Evolutionary conservation across 352 stramenopile genomes (phyloP).

Genomic region (Phytophthora litchii): DNA sequence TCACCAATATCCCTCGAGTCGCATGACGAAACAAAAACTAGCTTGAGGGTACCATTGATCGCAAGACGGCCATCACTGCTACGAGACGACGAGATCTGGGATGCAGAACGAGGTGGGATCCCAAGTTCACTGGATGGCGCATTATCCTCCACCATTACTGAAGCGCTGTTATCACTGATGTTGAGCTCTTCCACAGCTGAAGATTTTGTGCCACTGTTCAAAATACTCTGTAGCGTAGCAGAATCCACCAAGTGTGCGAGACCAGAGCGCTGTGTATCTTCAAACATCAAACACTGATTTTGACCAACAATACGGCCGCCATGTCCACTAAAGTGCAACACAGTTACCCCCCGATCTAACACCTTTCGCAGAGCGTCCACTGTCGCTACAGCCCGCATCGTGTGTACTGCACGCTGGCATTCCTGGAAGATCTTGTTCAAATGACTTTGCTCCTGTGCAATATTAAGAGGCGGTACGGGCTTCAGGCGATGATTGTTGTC

Average conservation of each 20-base stretch:
- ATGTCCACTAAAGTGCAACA: slow-evolving; percentile 83
- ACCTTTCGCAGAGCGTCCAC: slow-evolving; percentile 78
- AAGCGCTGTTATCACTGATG: slow-evolving; percentile 13
- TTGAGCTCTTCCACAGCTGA: slow-evolving; percentile 17
- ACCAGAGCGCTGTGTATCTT: slow-evolving; percentile 72
- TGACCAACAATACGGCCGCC: slow-evolving; percentile 69
- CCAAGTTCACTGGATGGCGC: slow-evolving; percentile 9
- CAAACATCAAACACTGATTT: slow-evolving; percentile 74
- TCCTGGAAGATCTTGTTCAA: slow-evolving; percentile 81
- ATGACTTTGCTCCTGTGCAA: slow-evolving; percentile 66
- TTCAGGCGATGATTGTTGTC: slow-evolving; percentile 49
- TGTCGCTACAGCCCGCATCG: slow-evolving; percentile 72
- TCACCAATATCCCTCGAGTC: slow-evolving; percentile 79
- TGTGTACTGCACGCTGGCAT: slow-evolving; percentile 75
- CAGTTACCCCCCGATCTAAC: slow-evolving; percentile 74
- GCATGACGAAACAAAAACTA: slow-evolving; percentile 85
- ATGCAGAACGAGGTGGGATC: slow-evolving; percentile 8
- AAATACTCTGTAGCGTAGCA: slow-evolving; percentile 59
- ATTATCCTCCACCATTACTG: slow-evolving; percentile 19
- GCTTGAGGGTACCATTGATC: slow-evolving; percentile 56
- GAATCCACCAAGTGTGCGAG: slow-evolving; percentile 76
- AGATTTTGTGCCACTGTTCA: slow-evolving; percentile 41
- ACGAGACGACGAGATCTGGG: slow-evolving; percentile 30
- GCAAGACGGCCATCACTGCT: slow-evolving; percentile 32
- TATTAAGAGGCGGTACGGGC: slow-evolving; percentile 70